Conservation (phyloP, 1,284 basidiomycete genomes). For the Malassezia restricta region DNA sequence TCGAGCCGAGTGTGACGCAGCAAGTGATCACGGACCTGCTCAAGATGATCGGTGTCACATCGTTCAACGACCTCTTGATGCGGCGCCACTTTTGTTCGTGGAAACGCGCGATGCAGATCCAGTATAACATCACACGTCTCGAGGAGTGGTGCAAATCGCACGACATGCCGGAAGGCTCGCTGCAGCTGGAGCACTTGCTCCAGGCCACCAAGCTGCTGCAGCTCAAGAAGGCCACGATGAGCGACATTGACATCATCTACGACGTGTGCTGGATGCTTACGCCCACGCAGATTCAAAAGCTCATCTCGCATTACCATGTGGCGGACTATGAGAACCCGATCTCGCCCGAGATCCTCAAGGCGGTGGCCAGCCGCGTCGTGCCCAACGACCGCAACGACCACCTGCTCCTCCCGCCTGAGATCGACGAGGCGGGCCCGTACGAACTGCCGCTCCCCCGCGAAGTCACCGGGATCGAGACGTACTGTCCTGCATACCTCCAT, state of each 20-base stretch:
- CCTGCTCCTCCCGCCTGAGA: constrained; percentile 42
- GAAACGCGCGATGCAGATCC: constrained; percentile 63
- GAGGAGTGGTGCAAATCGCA: constrained; percentile 60
- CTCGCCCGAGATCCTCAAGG: constrained; percentile 46
- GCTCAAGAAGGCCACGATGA: constrained; percentile 72
- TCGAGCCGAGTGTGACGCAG: constrained; percentile 93
- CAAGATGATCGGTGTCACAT: constrained; percentile 90
- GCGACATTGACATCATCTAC: constrained; percentile 89
- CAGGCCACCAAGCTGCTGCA: constrained; percentile 97
- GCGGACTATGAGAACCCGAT: constrained; percentile 71
- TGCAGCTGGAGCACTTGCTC: constrained; percentile 97
- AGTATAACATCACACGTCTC: constrained; percentile 55
- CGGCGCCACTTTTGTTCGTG: constrained; percentile 97
- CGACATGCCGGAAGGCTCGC: constrained; percentile 95
- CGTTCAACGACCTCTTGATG: constrained; percentile 98
- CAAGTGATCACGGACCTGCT: constrained; percentile 92
- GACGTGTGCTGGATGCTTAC: constrained; percentile 99
- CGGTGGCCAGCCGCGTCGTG: constrained; percentile 42
- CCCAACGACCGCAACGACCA: constrained; percentile 46
- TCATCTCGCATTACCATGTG: constrained; percentile 95
- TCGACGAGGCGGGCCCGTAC: constrained; percentile 45
- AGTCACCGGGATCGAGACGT: constrained; percentile 46
- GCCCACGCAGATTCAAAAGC: constrained; percentile 96
- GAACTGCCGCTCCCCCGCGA: constrained; percentile 42
- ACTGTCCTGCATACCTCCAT: constrained; percentile 42